These are phyloP conservation scores for Erodium trifolium DNA, from an alignment of 441 rosid species.

Conservation along the genomic window DNA sequence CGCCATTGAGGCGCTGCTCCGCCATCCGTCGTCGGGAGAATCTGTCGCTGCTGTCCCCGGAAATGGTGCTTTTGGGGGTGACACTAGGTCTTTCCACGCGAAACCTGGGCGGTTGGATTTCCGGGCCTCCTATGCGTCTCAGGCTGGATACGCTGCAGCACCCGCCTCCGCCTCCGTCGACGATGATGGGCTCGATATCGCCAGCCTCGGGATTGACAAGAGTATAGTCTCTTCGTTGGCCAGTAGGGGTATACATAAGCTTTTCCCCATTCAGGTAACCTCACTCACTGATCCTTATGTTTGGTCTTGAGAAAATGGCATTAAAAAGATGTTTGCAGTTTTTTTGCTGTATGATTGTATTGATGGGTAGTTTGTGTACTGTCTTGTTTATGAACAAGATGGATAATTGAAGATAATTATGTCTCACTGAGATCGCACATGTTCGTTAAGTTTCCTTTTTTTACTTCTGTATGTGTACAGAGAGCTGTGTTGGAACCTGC, in stretches of 20 bases:
- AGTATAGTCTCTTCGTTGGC: neutral
- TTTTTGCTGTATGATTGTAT: neutral
- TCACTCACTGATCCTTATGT: neutral
- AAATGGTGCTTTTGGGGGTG: neutral
- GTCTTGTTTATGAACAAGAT: neutral
- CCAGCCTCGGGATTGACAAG: neutral
- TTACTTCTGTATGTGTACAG: constrained; percentile 26
- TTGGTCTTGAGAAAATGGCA: neutral
- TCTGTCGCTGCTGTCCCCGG: neutral
- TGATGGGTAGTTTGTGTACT: neutral
- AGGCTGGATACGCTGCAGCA: neutral
- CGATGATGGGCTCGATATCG: constrained; percentile 2
- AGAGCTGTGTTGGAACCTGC: constrained; percentile 92
- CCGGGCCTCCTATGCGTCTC: neutral
- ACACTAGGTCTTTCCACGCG: neutral
- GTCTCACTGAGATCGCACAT: neutral
- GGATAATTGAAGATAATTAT: neutral
- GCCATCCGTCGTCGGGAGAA: neutral
- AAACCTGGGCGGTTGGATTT: neutral
- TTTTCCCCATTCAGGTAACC: neutral
- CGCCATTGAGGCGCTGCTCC: neutral
- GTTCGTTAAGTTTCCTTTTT: neutral
- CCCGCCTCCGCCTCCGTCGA: neutral
- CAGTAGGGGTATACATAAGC: neutral
- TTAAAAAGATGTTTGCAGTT: neutral